A percentile compares a stretch with the other conserved stretches of the same genome.
These are phyloP conservation scores for Trichoderma koningii DNA, from an alignment of 2,329 filamentous ascomycete genomes.

Conservation along the genomic window DNA sequence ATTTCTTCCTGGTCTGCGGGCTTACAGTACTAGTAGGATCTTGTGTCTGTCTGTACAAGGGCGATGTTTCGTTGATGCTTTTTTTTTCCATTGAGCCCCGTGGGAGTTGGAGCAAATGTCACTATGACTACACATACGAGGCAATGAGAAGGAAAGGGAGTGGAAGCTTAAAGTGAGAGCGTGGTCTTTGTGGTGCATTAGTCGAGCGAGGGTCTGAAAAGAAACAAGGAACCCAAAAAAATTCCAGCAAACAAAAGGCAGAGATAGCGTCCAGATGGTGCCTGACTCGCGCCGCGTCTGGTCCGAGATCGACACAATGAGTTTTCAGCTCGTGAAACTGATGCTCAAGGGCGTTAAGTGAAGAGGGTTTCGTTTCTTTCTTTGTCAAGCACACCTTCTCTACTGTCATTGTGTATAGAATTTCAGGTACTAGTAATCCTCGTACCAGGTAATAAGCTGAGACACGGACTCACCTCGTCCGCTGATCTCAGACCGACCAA, in stretches of 20 bases:
- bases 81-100: no score
- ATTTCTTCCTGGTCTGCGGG: no score
- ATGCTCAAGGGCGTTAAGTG: background rate
- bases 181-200: background rate
- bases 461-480: background rate
- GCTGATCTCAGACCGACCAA: background rate
- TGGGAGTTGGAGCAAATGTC: no score
- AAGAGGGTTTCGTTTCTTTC: background rate
- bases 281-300: background rate
- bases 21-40: no score
- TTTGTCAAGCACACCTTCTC: background rate
- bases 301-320: slow-evolving; percentile 2
- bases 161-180: background rate
- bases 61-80: no score
- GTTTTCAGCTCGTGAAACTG: slow-evolving; percentile 9
- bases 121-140: background rate
- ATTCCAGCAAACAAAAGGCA: background rate
- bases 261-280: background rate
- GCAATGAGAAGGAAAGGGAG: background rate
- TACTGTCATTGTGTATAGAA: no score
- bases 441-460: background rate
- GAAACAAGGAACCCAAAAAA: background rate
- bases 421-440: no score
- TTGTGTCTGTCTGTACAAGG: no score
- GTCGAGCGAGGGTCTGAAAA: background rate